Evolutionary conservation across 371 early-diverging fungal genomes (phyloP).

Genomic region (Thermomucor indicae-seudaticae): DNA sequence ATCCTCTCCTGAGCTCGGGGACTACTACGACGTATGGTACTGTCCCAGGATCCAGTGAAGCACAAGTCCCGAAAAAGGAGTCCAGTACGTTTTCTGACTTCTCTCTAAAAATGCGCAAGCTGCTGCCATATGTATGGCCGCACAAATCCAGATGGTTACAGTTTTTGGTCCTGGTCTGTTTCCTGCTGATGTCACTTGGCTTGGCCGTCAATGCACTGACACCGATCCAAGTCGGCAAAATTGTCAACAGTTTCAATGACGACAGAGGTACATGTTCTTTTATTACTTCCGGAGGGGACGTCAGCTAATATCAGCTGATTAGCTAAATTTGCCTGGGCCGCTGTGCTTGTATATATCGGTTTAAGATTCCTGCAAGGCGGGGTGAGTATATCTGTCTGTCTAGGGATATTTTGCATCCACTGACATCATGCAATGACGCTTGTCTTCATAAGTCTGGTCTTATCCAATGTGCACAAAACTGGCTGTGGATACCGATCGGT

Average conservation of each 20-base stretch:
- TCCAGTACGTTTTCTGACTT: conserved; percentile 34
- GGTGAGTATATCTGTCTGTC: conserved; percentile 16
- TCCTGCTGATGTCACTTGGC: conserved; percentile 64
- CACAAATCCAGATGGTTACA: conserved; percentile 59
- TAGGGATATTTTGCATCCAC: neutral
- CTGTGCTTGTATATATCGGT: conserved; percentile 64
- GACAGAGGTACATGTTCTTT: conserved; percentile 16
- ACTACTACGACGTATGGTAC: conserved; percentile 15
- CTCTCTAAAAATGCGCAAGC: conserved; percentile 50
- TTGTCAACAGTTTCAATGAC: conserved; percentile 62
- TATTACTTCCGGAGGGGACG: neutral
- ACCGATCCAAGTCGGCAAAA: conserved; percentile 73
- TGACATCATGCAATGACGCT: neutral
- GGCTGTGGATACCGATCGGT: conserved; percentile 88
- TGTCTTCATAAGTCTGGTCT: conserved; percentile 56
- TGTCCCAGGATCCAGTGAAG: neutral
- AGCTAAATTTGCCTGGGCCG: conserved; percentile 51
- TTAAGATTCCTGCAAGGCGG: conserved; percentile 76
- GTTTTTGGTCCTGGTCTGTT: conserved; percentile 63
- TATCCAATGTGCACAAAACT: conserved; percentile 72
- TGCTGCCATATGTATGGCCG: conserved; percentile 90
- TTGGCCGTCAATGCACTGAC: conserved; percentile 78
- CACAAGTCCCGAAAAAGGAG: conserved; percentile 2
- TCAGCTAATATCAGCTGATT: neutral
- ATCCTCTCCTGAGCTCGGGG: conserved; percentile 5